Evolutionary conservation across 345 rosid genomes (phyloP), one percentile per base, ranked within the genome.

Genomic region (Populus euphratica): DNA sequence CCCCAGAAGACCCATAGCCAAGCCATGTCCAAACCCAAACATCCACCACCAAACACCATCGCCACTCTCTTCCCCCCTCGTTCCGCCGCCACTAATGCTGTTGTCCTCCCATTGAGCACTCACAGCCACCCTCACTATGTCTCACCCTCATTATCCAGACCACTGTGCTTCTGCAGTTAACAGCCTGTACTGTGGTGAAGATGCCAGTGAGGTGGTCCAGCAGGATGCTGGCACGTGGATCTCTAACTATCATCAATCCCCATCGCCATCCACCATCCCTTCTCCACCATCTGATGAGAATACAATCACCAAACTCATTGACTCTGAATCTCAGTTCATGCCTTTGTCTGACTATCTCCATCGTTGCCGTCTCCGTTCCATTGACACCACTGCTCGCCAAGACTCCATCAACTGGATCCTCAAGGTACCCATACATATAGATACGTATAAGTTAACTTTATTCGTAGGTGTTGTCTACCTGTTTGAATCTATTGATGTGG

Each of bases 391-490:
- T 69, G 86, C 91, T 17, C 90, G 93, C 33, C 93, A 88, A 74
- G 93, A 90, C 78, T 90, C 89, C 81, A 87, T 90, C 68, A 90
- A 85, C 80, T 90, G 92, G 93, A 90, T 90, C 85, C 86, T 86
- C 73, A 86, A 86, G 86, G 91, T 88, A 69, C 20, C 20, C 29
- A 1, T 11, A 50, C 9, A n/a, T 62, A 69, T 36, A 8, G 7
- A 12, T 64, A 31, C n/a, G 21, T 18, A 52, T 31, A 16, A 25
- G 33, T 39, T 25, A 6, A 50, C 11, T 5, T 8, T 33, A 62
- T 16, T 16, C 17, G 2, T 20, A 20, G 14, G 31, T 31, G 5
- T 6, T 33, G 23, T 20, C 68, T 65, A 33, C 43, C 7, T 4
- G 11, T n/a, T 7, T 41, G 27, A 5, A 17, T 6, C 25, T 70